phyloP scores from a whole-genome alignment of 2,329 filamentous ascomycete genomes.

The Parascedosporium putredinis region DNA sequence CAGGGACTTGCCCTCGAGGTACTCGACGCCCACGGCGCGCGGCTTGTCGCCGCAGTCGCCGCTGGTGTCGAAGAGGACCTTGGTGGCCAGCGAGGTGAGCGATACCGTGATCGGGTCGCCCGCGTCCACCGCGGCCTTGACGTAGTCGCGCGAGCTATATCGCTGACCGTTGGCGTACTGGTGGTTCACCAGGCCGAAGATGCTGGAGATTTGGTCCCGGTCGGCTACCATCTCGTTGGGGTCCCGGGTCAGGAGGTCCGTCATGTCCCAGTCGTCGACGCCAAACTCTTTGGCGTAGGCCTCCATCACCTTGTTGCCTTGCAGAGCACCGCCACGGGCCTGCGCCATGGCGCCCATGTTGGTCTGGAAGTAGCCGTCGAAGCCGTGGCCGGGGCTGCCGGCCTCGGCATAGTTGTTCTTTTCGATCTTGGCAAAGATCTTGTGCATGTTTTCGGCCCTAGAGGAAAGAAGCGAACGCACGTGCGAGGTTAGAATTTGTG shows the following conservation, averaged over 20 bases:
- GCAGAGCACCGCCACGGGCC: conserved; percentile 8
- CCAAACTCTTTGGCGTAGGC: conserved; percentile 15
- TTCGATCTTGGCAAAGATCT: conserved; percentile 31
- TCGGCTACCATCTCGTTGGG: conserved; percentile 12
- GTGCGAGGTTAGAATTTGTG: neutral
- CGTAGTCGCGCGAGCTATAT: conserved; percentile 19
- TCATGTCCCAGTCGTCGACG: conserved; percentile 8
- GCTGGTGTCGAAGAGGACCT: conserved; percentile 24
- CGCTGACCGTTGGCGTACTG: conserved; percentile 18
- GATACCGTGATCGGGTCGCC: conserved; percentile 13
- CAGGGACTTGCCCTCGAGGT: conserved; percentile 13
- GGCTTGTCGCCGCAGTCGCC: conserved; percentile 14
- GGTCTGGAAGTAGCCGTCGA: conserved; percentile 26
- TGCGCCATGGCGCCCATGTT: conserved; percentile 11
- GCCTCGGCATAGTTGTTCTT: conserved; percentile 29
- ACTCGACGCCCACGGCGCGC: conserved; percentile 29
- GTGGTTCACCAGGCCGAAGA: conserved; percentile 18
- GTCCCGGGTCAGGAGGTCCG: conserved; percentile 10
- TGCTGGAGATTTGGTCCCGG: conserved; percentile 18
- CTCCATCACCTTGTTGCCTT: conserved; percentile 11
- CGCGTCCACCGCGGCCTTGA: conserved; percentile 11
- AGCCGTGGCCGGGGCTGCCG: conserved; percentile 29
- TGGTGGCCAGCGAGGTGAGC: conserved; percentile 22
- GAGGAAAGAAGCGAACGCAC: no score
- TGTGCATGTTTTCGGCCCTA: conserved; percentile 25